Evolutionary conservation across 495 filamentous ascomycete species (phyloP).

Genomic region (Glutinoglossum americanum): DNA sequence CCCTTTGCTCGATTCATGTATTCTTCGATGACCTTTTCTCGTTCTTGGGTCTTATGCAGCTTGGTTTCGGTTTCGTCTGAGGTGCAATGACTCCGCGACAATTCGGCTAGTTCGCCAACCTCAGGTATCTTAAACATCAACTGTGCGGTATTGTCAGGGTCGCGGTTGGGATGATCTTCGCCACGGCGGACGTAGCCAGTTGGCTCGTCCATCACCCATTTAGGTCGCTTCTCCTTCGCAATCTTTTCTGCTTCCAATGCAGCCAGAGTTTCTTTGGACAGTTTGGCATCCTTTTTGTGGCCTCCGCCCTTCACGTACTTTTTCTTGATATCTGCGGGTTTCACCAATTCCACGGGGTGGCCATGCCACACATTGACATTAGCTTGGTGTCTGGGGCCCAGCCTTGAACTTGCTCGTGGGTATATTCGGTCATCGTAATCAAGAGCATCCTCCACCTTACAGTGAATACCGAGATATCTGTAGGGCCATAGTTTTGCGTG

Average conservation of each 20-base stretch:
- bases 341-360: conserved; percentile 67
- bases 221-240: conserved; percentile 58
- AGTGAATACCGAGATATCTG: conserved; percentile 88
- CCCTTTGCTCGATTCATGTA: conserved; percentile 50
- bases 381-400: conserved; percentile 85
- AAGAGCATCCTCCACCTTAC: conserved; percentile 83
- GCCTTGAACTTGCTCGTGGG: conserved; percentile 76
- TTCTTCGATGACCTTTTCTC: conserved; percentile 38
- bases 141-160: conserved; percentile 31
- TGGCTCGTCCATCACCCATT: conserved; percentile 85
- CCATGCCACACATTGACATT: conserved; percentile 69
- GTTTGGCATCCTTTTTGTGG: conserved; percentile 45
- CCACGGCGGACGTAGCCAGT: conserved; percentile 65
- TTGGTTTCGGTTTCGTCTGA: neutral
- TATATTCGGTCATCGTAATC: conserved; percentile 98
- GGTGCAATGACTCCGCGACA: neutral
- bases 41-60: conserved; percentile 9
- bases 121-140: conserved; percentile 36
- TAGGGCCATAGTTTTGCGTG: conserved; percentile 91
- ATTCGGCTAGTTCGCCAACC: conserved; percentile 11
- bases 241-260: conserved; percentile 60
- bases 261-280: conserved; percentile 57
- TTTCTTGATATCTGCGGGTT: conserved; percentile 68
- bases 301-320: conserved; percentile 35
- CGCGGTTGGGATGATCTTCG: conserved; percentile 42